Base-by-base conservation (phyloP, 805 yeast species). In the Ogataea ganodermae region DNA sequence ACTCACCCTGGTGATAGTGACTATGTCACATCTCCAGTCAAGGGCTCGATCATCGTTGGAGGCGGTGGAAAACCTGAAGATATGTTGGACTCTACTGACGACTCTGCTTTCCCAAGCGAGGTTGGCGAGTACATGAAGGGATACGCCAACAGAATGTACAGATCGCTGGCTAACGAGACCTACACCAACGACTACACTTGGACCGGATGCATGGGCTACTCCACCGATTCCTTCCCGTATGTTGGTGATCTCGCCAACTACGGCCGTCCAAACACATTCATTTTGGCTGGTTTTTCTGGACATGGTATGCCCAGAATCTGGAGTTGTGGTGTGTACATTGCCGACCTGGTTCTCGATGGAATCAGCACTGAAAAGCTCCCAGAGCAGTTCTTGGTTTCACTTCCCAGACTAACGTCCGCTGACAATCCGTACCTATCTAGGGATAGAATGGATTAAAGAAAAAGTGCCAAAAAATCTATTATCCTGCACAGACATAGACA, bases 241-340 rank as follows among this genome's bases (percentile, higher is more conserved):
- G 76, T 76, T 16, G 80, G 80, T 17, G 71, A 68, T 41, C 47
- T 74, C 22, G 35, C 57, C 2, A 24, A 26, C 4, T 57, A 35
- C 35, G 64, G 63, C 0, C 59, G 66, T 28, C 55, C 59, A 22
- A 62, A 66, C 45, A 56, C 64, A 17, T 75, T 53, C 50, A 64
- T 73, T 12, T 57, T 66, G 42, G 79, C 78, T 3, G 80, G 80
- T 0, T 76, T 71, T 59, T 68, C 73, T 17, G 80, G 80, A 3
- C 80, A 76, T 56, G 80, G 80, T 22, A 75, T 76, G 79, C 79
- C 79, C 16, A 60, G 79, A 44, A 71, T 74, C 5, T 72, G 66
- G 55, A 49, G 69, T 16, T 55, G 68, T 40, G 77, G 72, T 10
- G 61, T 67, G 44, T 73, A 72, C 4, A 44, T 74, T 37, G 73